Conservation (phyloP, 352 stramenopile species). For the Elongisporangium prolatum region DNA sequence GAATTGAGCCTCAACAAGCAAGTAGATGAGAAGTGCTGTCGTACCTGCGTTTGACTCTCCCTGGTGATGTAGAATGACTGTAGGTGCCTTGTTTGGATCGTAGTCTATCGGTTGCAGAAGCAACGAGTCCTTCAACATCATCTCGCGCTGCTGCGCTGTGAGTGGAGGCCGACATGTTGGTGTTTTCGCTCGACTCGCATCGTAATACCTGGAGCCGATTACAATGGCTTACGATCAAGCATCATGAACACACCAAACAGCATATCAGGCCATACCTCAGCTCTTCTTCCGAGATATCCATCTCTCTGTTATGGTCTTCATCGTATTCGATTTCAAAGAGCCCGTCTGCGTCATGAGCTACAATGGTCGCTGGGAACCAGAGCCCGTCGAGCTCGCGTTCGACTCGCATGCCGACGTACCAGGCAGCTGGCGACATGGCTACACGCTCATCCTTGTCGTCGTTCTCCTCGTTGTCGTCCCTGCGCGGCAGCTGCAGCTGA, state of each 20-base stretch:
- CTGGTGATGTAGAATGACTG: constrained; percentile 69
- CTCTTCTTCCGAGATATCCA: constrained; percentile 46
- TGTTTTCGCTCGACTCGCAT: constrained; percentile 2
- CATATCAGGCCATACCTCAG: constrained; percentile 19
- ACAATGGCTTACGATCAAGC: no score
- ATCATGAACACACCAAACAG: no score
- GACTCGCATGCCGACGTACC: constrained; percentile 41
- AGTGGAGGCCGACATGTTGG: constrained; percentile 10
- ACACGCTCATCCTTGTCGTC: constrained; percentile 4
- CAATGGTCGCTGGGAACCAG: constrained; percentile 72
- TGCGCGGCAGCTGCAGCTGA: background rate
- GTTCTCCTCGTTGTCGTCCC: constrained; percentile 16
- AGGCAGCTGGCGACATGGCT: constrained; percentile 16
- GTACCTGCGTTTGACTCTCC: constrained; percentile 64
- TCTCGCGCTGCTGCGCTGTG: constrained; percentile 30
- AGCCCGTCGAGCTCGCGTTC: constrained; percentile 70
- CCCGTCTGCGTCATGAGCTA: constrained; percentile 36
- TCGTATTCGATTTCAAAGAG: constrained; percentile 77
- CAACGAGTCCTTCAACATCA: constrained; percentile 49
- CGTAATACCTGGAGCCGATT: background rate
- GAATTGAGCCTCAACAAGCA: background rate
- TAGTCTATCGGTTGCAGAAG: constrained; percentile 58
- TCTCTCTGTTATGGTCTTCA: constrained; percentile 70
- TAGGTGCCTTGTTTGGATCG: constrained; percentile 65
- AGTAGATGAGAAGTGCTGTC: constrained; percentile 3